Percentiles rank a stretch among this genome's conserved stretches.
Conservation (phyloP, 306 rosid genomes). For the Trifolium pratense region DNA sequence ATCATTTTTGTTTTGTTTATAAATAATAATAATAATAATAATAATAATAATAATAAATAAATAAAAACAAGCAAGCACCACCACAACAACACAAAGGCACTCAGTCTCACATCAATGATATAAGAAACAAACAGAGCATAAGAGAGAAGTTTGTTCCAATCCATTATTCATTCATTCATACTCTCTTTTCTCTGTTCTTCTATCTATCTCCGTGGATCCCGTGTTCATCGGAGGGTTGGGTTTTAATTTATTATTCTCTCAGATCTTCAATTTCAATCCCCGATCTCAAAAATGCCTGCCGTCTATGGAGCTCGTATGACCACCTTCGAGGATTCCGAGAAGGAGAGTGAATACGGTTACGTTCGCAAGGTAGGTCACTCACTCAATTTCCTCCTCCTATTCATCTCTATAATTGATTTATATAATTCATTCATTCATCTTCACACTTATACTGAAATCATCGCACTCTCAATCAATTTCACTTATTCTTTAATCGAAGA, state of each 20-base stretch:
- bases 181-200: neutral
- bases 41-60: neutral
- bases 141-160: no score
- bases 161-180: no score
- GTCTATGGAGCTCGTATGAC: constrained; percentile 89
- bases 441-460: neutral
- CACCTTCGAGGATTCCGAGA: constrained; percentile 95
- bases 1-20: neutral
- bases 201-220: neutral
- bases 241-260: constrained; percentile 45
- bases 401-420: no score
- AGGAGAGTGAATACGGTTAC: constrained; percentile 99
- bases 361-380: constrained; percentile 76
- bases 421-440: no score
- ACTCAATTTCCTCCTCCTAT: no score
- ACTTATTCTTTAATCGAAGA: neutral
- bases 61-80: neutral
- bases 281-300: constrained; percentile 71
- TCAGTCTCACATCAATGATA: no score
- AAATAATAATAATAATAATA: no score
- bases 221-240: constrained; percentile 36
- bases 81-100: neutral
- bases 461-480: constrained; percentile 16
- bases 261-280: constrained; percentile 38
- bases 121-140: no score